Base-by-base conservation (phyloP, 2,329 filamentous ascomycete species). In the Penicillium sp. region DNA sequence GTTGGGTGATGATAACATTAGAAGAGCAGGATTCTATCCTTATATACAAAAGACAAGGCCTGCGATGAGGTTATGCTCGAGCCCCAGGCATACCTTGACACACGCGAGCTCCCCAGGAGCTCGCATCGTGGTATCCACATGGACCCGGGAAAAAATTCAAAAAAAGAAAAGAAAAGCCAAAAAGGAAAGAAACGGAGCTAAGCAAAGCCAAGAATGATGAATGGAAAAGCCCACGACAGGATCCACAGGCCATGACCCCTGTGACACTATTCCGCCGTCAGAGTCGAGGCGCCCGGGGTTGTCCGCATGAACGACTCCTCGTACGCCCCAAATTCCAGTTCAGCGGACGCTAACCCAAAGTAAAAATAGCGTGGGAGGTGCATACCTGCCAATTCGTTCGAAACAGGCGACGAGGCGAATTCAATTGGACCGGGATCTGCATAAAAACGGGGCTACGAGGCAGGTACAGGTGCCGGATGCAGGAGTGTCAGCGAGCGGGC, bases 201-300 rank as follows among this genome's bases (percentile, higher is more conserved):
- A 58, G 44, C 41, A 50, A 53, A 49, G 33, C 51, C 45, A 51
- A 51, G 48, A 61, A 60, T 59, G 49, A 56, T 55, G 58, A 50
- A 59, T 56, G 33, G 55, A 64, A 42, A 44, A 35, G 27, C 22
- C 41, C 52, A 57, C 41, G 56, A 50, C 54, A 25, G 49, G 47
- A 15, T 55, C 62, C 60, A 59, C 55, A 42, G 46, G 50, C 49
- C 54, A 42, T 49, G 47, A 46, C 46, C 49, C 51, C 57, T 55
- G 61, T 65, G 63, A 63, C 55, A 63, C 61, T 56, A 62, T 65
- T 55, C 60, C 53, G 51, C 53, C 27, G 49, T 51, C 50, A 46
- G 50, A 11, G 12, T 59, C 29, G 22, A 46, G 44, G 47, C 49
- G 52, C 48, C 53, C 48, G 49, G 51, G 35, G 54, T 46, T 48